These are phyloP conservation scores for Volvox carteri DNA, from an alignment of 163 green algal genomes.

Conservation along the genomic window DNA sequence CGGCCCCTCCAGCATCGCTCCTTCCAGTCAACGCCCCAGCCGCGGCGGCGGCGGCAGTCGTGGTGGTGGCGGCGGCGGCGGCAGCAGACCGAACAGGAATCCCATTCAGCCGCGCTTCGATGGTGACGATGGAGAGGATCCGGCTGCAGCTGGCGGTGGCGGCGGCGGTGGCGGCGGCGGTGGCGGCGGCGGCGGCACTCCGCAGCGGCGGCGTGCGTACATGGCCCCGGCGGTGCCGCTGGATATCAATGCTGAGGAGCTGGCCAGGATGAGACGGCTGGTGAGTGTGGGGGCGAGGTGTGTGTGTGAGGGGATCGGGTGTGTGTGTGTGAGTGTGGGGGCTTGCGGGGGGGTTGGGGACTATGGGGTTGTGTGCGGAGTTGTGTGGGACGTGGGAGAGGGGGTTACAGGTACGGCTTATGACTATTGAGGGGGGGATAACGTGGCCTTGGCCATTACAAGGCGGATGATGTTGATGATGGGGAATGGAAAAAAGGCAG, in stretches of 20 bases:
- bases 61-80: background rate
- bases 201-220: background rate
- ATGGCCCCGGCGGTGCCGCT: background rate
- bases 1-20: background rate
- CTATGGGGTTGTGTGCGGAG: background rate
- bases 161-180: background rate
- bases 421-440: too few relatives aligned
- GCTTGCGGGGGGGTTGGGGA: background rate
- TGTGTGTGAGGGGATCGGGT: background rate
- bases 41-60: background rate
- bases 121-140: background rate
- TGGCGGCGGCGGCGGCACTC: background rate
- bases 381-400: too few relatives aligned
- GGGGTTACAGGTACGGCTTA: too few relatives aligned
- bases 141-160: background rate
- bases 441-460: too few relatives aligned
- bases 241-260: background rate
- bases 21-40: too few relatives aligned
- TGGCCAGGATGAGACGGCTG: slow-evolving; percentile 8
- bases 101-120: too few relatives aligned
- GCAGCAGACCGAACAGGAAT: background rate
- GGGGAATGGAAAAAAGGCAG: too few relatives aligned
- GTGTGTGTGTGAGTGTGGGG: background rate
- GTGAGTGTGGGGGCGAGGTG: background rate
- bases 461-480: background rate